Evolutionary conservation across 495 filamentous ascomycete genomes (phyloP).

Genomic region (Penicilliopsis zonata): DNA sequence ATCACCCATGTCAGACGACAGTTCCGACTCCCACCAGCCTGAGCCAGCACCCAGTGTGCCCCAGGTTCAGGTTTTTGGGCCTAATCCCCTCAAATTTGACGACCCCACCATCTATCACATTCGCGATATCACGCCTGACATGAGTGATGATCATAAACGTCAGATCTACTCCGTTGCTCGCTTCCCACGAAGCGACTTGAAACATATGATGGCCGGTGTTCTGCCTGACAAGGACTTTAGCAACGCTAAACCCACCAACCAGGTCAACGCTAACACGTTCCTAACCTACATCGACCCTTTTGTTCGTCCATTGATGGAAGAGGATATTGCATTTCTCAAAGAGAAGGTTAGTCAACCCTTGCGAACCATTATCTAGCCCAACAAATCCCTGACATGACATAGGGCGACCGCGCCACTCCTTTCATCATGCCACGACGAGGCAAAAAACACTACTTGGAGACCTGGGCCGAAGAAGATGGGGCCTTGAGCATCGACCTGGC

Average conservation of each 20-base stretch:
- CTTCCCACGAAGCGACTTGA: conserved; percentile 71
- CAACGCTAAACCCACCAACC: conserved; percentile 83
- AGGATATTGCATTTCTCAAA: conserved; percentile 86
- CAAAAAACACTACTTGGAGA: conserved; percentile 71
- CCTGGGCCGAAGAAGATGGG: conserved; percentile 91
- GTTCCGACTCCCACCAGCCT: conserved; percentile 60
- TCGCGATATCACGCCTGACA: conserved; percentile 53
- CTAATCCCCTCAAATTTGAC: conserved; percentile 81
- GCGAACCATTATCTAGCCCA: background rate
- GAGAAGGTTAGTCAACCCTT: conserved; percentile 45
- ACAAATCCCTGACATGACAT: conserved; percentile 7
- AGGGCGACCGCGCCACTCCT: conserved; percentile 68
- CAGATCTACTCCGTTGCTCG: conserved; percentile 76
- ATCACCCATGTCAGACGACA: conserved; percentile 44
- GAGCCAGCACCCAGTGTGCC: conserved; percentile 64
- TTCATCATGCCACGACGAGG: conserved; percentile 83
- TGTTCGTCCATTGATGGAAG: conserved; percentile 81
- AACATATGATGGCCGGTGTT: conserved; percentile 73
- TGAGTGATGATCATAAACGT: conserved; percentile 70
- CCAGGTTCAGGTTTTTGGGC: conserved; percentile 73
- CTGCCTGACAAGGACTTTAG: conserved; percentile 92
- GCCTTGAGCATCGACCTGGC: conserved; percentile 53
- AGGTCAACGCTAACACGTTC: conserved; percentile 86
- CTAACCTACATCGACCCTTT: conserved; percentile 79
- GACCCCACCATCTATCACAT: conserved; percentile 96